Evolutionary conservation across 192 early-diverging fungal species (phyloP), one percentile per base, ranked within the genome.

Genomic region (Umbelopsis isabellina): DNA sequence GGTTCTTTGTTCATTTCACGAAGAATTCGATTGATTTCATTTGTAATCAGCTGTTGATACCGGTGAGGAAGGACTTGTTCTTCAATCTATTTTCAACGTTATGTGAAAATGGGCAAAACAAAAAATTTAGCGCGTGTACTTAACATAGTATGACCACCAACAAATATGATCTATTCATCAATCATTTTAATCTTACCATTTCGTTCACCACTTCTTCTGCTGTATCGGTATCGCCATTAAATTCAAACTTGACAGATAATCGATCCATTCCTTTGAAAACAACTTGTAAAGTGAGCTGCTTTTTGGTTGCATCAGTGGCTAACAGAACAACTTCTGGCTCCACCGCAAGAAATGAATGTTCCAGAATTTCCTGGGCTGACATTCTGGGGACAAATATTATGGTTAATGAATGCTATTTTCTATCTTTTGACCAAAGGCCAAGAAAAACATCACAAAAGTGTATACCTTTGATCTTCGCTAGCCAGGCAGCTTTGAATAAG

Each of bases 201-300:
- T 93, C 91, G 47, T 87, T 88, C 0, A 93, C 91, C 33, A 93
- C 91, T 53, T 90, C 88, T 37, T 92, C 91, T 1, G 91, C 91
- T 0, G 91, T 93, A 52, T 93, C 91, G 0, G 87, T 90, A 49
- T 91, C 91, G 1, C 85, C 83, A 68, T 92, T 91, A 68, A 93
- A 93, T 53, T 91, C 89, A 71, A 93, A 93, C 53, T 91, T 91
- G 5, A 93, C 90, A 9, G 91, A 91, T 11, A 92, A 76, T 65
- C 85, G 85, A 64, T 93, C 91, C 82, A 87, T 88, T 20, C 91
- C 91, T 67, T 91, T 91, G 69, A 91, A 91, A 20, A 90, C 86
- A 1, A 93, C 89, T 75, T 93, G 91, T 47, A 93, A 80, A 1
- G 82, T 88, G 45, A 92, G 67, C 65, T 89, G 87, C 27, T 83